phyloP scores from a whole-genome alignment of 2,329 filamentous ascomycete species.

The Fusarium sp. region DNA sequence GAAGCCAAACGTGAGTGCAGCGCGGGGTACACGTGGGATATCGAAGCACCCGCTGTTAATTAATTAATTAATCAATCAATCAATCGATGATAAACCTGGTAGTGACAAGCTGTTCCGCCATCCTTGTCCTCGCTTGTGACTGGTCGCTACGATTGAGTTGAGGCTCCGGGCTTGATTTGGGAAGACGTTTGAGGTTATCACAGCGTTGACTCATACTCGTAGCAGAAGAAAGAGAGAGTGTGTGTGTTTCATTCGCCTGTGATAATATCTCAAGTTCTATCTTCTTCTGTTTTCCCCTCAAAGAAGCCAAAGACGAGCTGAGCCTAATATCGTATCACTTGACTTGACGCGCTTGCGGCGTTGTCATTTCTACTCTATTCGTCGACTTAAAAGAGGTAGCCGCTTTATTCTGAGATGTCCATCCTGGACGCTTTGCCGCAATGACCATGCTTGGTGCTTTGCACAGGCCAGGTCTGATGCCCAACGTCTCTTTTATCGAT shows the following conservation, averaged over 20 bases:
- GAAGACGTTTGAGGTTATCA: conserved; percentile 7
- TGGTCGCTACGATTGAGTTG: conserved; percentile 22
- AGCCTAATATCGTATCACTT: conserved; percentile 10
- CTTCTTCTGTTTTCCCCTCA: background rate
- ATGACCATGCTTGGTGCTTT: conserved; percentile 32
- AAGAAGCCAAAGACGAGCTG: background rate
- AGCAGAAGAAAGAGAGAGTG: background rate
- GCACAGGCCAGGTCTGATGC: conserved; percentile 39
- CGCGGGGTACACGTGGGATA: conserved; percentile 43
- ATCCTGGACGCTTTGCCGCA: conserved; percentile 26
- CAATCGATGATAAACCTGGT: conserved; percentile 6
- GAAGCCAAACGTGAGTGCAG: conserved; percentile 31
- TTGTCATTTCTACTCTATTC: conserved; percentile 11
- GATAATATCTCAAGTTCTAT: background rate
- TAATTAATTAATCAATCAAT: background rate
- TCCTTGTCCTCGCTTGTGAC: conserved; percentile 30
- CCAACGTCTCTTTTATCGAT: conserved; percentile 25
- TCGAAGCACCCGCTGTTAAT: conserved; percentile 19
- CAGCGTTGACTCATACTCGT: conserved; percentile 30
- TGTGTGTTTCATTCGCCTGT: background rate
- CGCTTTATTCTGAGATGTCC: conserved; percentile 24
- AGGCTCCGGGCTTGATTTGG: conserved; percentile 25
- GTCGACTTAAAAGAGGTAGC: conserved; percentile 9
- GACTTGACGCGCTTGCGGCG: conserved; percentile 16
- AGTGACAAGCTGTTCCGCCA: conserved; percentile 17